These are phyloP conservation scores for Penicillium fimorum DNA, from an alignment of 495 filamentous ascomycete genomes.

Conservation along the genomic window DNA sequence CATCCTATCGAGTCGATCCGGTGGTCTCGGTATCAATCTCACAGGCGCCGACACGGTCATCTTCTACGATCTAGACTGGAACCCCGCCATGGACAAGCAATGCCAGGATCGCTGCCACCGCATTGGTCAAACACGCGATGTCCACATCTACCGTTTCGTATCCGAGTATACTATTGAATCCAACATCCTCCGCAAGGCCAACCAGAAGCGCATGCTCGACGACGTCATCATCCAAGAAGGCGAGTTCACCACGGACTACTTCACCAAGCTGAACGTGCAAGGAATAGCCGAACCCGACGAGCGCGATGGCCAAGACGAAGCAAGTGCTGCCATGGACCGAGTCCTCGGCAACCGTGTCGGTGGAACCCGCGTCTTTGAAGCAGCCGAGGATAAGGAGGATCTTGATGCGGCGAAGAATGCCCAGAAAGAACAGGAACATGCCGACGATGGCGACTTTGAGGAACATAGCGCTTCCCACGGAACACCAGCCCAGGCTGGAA, in stretches of 20 bases:
- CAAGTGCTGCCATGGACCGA: conserved; percentile 80
- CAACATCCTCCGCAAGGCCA: conserved; percentile 94
- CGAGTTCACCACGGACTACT: conserved; percentile 97
- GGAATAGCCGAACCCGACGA: conserved; percentile 67
- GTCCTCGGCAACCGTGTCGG: conserved; percentile 63
- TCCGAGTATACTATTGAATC: conserved; percentile 98
- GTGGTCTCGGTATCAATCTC: conserved; percentile 93
- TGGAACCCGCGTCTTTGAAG: conserved; percentile 67
- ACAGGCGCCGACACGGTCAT: conserved; percentile 98
- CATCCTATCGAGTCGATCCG: conserved; percentile 92
- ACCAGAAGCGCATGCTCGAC: conserved; percentile 96
- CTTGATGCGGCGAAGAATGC: conserved; percentile 81
- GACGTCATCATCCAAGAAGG: conserved; percentile 98
- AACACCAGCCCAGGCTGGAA: conserved; percentile 34
- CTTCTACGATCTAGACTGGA: conserved; percentile 99
- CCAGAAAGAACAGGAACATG: conserved; percentile 80
- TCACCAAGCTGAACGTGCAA: conserved; percentile 71
- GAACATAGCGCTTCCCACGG: conserved; percentile 59
- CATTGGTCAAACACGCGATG: conserved; percentile 96
- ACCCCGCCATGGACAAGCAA: conserved; percentile 99
- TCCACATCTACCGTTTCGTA: conserved; percentile 97
- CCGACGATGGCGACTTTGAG: conserved; percentile 89
- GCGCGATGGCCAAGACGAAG: conserved; percentile 58
- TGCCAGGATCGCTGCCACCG: conserved; percentile 98
- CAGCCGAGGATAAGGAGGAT: conserved; percentile 92